Evolutionary conservation across 2,329 filamentous ascomycete species (phyloP).

Genomic region (Zalaria sp.): DNA sequence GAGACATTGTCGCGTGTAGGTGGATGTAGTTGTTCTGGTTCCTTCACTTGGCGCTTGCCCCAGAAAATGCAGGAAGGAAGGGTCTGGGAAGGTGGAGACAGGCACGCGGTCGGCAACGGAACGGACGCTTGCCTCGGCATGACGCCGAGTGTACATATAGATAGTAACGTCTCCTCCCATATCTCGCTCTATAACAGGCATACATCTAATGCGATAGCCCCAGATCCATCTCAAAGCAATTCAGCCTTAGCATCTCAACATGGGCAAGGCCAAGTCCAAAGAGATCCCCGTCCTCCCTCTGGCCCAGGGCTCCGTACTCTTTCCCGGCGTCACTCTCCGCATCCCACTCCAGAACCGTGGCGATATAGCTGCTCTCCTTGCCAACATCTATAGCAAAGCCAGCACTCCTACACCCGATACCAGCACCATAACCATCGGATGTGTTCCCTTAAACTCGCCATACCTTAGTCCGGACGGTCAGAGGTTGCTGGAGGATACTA

Average conservation of each 20-base stretch:
- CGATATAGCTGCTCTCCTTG: conserved; percentile 78
- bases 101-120: no score
- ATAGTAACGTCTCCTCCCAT: no score
- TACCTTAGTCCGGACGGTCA: conserved; percentile 62
- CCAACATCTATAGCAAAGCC: conserved; percentile 67
- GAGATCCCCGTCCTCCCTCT: conserved; percentile 66
- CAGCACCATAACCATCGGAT: conserved; percentile 64
- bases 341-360: conserved; percentile 72
- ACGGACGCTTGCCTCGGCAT: not conserved
- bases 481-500: conserved; percentile 54
- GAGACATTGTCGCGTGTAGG: no score
- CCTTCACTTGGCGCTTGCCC: no score
- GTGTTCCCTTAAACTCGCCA: conserved; percentile 70
- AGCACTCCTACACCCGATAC: conserved; percentile 49
- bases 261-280: conserved; percentile 4
- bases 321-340: conserved; percentile 74
- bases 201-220: no score
- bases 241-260: not conserved
- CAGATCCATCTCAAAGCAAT: no score
- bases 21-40: no score
- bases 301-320: conserved; percentile 63
- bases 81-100: no score
- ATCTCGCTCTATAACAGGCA: no score
- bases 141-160: not conserved
- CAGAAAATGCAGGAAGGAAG: no score